Conservation (phyloP, 31 red algal genomes). For the Asparagopsis taxiformis region DNA sequence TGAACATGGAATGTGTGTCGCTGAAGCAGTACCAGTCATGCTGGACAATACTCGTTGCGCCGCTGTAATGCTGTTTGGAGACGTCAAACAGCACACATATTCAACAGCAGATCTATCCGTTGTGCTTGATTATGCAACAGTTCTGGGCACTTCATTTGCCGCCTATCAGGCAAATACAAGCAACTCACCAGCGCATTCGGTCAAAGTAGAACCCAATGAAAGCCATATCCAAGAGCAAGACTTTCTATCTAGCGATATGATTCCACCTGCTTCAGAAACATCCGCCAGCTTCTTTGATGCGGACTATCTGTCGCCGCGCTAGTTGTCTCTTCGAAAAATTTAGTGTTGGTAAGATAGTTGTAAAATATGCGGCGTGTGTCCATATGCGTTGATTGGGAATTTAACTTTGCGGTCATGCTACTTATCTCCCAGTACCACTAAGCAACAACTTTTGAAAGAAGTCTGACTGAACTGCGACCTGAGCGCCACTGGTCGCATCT, state of each 20-base stretch:
- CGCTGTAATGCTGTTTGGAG: slow-evolving; percentile 28
- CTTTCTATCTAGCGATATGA: not conserved
- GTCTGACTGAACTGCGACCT: slow-evolving; percentile 26
- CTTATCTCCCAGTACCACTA: slow-evolving; percentile 23
- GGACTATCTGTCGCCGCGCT: not conserved
- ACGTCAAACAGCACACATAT: slow-evolving; percentile 9
- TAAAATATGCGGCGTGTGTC: not conserved
- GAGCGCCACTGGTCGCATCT: not conserved
- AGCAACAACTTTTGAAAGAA: slow-evolving; percentile 52
- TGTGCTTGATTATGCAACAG: slow-evolving; percentile 17
- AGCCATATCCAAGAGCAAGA: not conserved
- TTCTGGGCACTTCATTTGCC: slow-evolving; percentile 10
- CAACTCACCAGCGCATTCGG: not conserved
- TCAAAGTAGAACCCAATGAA: not conserved
- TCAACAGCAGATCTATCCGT: slow-evolving; percentile 21
- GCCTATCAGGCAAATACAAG: not conserved
- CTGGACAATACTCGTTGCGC: slow-evolving; percentile 4
- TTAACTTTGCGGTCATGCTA: not conserved
- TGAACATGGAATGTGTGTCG: slow-evolving; percentile 17
- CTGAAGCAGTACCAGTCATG: slow-evolving; percentile 26
- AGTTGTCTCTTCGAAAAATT: not conserved
- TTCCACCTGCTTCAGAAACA: slow-evolving; percentile 1
- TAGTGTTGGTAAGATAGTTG: not conserved
- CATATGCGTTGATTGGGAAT: not conserved
- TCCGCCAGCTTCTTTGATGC: slow-evolving; percentile 3